Evolutionary conservation across 139 green algal genomes (phyloP), one percentile per base, ranked within the genome.

Genomic region (Haematococcus lacustris): DNA sequence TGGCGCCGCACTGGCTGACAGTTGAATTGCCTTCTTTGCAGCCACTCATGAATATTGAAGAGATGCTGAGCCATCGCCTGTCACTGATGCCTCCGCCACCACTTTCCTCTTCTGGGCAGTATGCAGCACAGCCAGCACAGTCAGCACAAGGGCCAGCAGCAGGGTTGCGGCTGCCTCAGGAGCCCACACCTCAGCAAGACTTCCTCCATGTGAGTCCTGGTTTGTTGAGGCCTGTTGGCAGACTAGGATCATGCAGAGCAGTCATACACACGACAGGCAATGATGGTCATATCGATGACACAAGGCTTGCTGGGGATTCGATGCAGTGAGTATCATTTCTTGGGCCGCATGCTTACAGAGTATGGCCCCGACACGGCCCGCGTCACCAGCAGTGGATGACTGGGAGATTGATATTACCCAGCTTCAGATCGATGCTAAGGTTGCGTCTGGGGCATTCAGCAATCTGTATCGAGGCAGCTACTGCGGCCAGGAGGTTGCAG

Each of bases 401-500:
- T 99, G 93, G 94, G 95, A 99, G 85, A 91, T 99, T 62, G 91
- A 98, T 38, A 92, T 96, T 53, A 78, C 76, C 5, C 83, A 94
- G 80, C 84, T 96, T 47, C 78, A 88, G 21, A 95, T 98, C 38
- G 84, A 92, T 38, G 83, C 90, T 34, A 97, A 97, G 73, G 88
- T 98, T 0, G 79, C 79, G 1, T 82, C 69, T 25, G 93, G 93
- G 23, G 91, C 93, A 2, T 99, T 99, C 82, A 93, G 93, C 41
- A 93, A 97, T 66, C 77, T 99, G 76, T 98, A 95, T 83, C 86
- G 83, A 28, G 95, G 95, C 38, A 83, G 67, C 30, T 99, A 98
- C 86, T 98, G 92, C 76, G 94, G 95, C 9, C 93, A 99, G 78
- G 95, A 98, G 40, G 95, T 99, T 68, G 95, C 95, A 2, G 95